phyloP scores from a whole-genome alignment of 768 basidiomycete species.

The Rhodocollybia butyracea region DNA sequence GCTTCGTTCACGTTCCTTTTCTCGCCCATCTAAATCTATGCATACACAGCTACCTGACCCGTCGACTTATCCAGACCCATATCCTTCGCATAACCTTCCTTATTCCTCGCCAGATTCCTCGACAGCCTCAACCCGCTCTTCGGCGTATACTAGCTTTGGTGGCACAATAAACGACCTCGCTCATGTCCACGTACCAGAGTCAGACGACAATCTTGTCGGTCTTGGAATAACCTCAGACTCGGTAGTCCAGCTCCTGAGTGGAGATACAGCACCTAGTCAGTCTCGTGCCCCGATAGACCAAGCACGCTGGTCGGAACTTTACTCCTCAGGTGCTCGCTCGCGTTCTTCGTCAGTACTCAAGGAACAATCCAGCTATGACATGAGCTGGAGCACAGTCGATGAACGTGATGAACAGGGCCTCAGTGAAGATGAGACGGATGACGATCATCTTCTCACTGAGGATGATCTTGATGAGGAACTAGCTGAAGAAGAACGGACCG shows the following conservation, averaged over 20 bases:
- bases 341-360: constrained; percentile 67
- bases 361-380: constrained; percentile 72
- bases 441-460: constrained; percentile 39
- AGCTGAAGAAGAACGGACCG: constrained; percentile 66
- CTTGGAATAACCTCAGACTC: constrained; percentile 64
- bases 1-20: constrained; percentile 39
- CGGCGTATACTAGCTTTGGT: constrained; percentile 73
- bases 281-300: constrained; percentile 58
- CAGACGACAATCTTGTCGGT: constrained; percentile 48
- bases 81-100: constrained; percentile 31
- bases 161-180: constrained; percentile 61
- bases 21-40: constrained; percentile 57
- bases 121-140: constrained; percentile 69
- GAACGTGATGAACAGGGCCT: constrained; percentile 60
- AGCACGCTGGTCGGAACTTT: constrained; percentile 71
- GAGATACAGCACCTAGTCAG: constrained; percentile 44
- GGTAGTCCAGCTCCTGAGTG: constrained; percentile 57
- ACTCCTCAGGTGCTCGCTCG: constrained; percentile 60
- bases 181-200: constrained; percentile 63
- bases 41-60: constrained; percentile 62
- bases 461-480: constrained; percentile 47
- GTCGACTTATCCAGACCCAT: constrained; percentile 42
- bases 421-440: constrained; percentile 47
- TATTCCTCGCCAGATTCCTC: constrained; percentile 66
- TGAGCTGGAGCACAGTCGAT: constrained; percentile 71